Evolutionary conservation across 129 eudicot genomes (phyloP), one percentile per base, ranked within the genome.

Genomic region (Calendula officinalis): DNA sequence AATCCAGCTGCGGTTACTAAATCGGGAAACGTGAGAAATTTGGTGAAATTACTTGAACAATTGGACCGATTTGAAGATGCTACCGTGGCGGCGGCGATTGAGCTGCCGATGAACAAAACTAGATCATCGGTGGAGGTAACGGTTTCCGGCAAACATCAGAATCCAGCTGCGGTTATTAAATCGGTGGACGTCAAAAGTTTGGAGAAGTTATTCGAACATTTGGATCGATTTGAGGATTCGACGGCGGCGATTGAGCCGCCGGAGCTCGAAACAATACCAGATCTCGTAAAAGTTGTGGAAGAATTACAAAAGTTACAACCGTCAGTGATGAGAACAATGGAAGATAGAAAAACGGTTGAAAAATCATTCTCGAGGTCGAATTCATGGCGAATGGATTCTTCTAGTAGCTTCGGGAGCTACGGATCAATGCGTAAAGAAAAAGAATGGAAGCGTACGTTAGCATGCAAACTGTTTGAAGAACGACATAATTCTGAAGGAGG

Each of bases 391-490:
- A 3, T 33, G 4, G 83, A 74, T 17, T 46, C 74, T 0, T 47
- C 39, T 0, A 70, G 52, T 5, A 71, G 78, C 43, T 63, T 82
- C n/a, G 86, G 87, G 38, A 78, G 82, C 61, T 82, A 82, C 9
- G 95, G 98, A 46, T 91, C 98, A 3, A 85, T 94, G 97, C 86
- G 95, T 69, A 94, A 84, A 74, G 95, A 88, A 57, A 94, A 74
- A 40, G 99, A 94, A 61, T 94, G 97, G 97, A 86, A 78, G 60
- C 72, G 99, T 56, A 94, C 99, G 4, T 69, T 94, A 32, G 99
- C 97, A 7, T 83, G 99, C 70, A 94, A 94, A 56, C 72, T 94
- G 9, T 94, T 83, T 15, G 86, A 81, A 66, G 86, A 81, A 60
- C 7, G 86, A 7, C 95, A 83, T 59, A 85, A 78, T 47, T 76